Conservation (phyloP, 2,329 filamentous ascomycete species). For the Curvularia lunata region DNA sequence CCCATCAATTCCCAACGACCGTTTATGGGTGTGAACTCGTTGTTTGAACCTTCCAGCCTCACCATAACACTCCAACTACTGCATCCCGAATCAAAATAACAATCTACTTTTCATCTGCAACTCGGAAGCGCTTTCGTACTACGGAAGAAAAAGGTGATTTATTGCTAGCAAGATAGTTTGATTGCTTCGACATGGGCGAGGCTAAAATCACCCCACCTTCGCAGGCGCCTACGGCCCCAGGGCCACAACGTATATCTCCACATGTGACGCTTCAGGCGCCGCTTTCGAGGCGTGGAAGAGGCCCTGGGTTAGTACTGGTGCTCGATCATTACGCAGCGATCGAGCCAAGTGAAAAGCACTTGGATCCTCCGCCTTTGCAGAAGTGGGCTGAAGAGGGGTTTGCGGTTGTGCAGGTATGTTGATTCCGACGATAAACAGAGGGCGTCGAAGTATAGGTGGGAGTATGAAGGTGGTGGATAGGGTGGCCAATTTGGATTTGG, state of each 20-base stretch:
- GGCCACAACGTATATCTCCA: conserved; percentile 31
- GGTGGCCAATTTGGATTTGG: conserved; percentile 42
- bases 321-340: conserved; percentile 45
- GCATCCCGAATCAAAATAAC: neutral
- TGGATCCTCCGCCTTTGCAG: conserved; percentile 62
- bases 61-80: neutral
- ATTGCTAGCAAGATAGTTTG: neutral
- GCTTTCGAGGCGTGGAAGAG: conserved; percentile 57
- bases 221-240: conserved; percentile 18
- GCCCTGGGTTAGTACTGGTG: conserved; percentile 58
- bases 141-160: neutral
- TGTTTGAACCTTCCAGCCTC: neutral
- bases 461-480: neutral
- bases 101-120: neutral
- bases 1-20: neutral
- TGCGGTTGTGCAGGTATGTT: conserved; percentile 59
- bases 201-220: conserved; percentile 20
- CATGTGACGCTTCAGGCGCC: conserved; percentile 52
- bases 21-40: neutral
- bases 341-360: conserved; percentile 45
- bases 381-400: conserved; percentile 79
- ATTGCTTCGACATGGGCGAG: conserved; percentile 17
- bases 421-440: neutral
- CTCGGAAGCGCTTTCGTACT: neutral
- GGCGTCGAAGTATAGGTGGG: neutral